Evolutionary conservation across 2,329 filamentous ascomycete genomes (phyloP), one percentile per base, ranked within the genome.

Genomic region (Claviceps humidiphila): DNA sequence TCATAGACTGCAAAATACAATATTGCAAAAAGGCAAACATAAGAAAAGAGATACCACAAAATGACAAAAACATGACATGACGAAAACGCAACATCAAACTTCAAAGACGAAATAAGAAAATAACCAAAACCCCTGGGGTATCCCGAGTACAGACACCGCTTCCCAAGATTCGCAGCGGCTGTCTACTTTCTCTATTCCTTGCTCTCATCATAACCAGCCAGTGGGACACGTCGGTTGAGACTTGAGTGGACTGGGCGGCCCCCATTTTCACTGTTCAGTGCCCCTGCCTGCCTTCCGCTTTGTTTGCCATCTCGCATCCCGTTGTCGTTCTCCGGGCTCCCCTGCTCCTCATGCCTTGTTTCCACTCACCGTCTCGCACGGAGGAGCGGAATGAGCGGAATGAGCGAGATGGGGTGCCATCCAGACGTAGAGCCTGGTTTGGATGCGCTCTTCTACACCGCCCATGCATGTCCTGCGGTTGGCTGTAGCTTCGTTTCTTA

Each of bases 91-190:
- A 30, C 26, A 9, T 30, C 26, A 3, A 34, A 34, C 30, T 11
- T 34, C 30, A 34, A 34, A 34, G 9, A 34, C 4, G 30, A 2
- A 47, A 47, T 40, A 49, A 47, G 38, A 48, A 50, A 43, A 22
- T 22, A 22, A 22, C 22, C 24, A 37, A 44, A 44, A 45, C 30
- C 44, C 41, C 49, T 50, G 49, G 49, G 49, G 49, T 50, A 50
- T 50, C 49, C 49, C 44, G 30, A 37, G 49, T 45, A 50, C 49
- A 44, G 49, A 43, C 37, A 50, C 16, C 16, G 22, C 43, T 50
- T 38, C 42, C 42, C 49, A 37, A 43, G 40, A 37, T 20, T 43
- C n/a, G 24, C 48, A 43, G 43, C 39, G 9, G 30, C 30, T 11
- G 30, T 7, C 40, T 50, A 7, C 39, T 9, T 14, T 50, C 47